Base-by-base conservation (phyloP, 2,329 filamentous ascomycete species). In the Penicillium paneum region DNA sequence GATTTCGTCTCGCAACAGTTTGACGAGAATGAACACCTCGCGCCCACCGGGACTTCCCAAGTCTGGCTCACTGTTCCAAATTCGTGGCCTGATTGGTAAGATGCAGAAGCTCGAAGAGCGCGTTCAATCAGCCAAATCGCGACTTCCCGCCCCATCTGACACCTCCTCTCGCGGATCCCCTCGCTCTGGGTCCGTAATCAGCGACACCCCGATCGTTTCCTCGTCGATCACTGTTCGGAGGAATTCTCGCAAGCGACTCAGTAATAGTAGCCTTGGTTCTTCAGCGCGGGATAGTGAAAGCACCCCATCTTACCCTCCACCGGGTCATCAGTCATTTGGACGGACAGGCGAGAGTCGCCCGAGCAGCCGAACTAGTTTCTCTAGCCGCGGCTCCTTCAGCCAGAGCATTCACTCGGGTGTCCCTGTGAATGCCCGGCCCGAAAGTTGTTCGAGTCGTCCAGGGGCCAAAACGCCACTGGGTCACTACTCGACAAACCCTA, bases 51-150 rank as follows among this genome's bases (percentile, higher is more conserved):
- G 72, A 28, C 67, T 85, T 50, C 81, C 83, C 41, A 79, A 82
- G 57, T 86, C 84, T 29, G 81, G 83, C 59, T 97, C 94, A 2
- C 83, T 99, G 46, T 89, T 89, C 62, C 94, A 99, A 71, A 96
- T 99, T 67, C 90, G 93, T 60, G 89, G 88, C 29, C 85, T 99
- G 61, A 96, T 95, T 55, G 92, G 91, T 28, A 94, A 97, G 76
- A 97, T 97, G 91, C 91, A 97, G 74, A 90, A 91, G 63, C 86
- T 99, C 57, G 94, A 97, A 72, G 90, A 94, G 59, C 85, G 94
- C 41, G 93, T 99, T 10, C 91, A 97, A 57, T 91, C 88, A 24
- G 94, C 88, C 17, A 86, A 91, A 63, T 97, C 93, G 36, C 96
- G 94, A 74, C 83, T 99, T 19, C 94, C 94, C 2, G 90, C 88